Base-by-base conservation (phyloP, 2,329 filamentous ascomycete species). In the Pestalotiopsis sp. region DNA sequence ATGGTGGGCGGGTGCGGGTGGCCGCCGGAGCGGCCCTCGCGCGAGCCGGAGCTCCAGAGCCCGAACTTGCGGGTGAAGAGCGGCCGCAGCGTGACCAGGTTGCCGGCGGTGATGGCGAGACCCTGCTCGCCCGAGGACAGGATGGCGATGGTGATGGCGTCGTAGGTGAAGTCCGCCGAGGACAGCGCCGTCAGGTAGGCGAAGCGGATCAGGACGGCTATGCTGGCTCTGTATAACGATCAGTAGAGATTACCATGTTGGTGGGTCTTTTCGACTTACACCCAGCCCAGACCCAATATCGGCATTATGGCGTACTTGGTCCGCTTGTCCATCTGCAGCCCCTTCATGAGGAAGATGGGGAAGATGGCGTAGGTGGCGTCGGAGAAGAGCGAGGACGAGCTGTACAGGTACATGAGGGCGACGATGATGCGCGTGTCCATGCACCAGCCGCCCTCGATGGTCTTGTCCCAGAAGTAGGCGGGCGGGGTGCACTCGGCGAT, bases 341-440 rank as follows among this genome's bases (percentile, higher is more conserved):
- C 77, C 78, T 80, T 82, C 4, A 88, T 80, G 4, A 88, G 77
- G 66, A 83, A 83, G n/a, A 84, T 77, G 3, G 83, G 83, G 23
- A 85, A 70, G 63, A 88, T 80, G n/a, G 83, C 81, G 13, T 88
- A 75, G 2, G 83, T 84, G 60, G 87, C 84, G 73, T 88, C 87
- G 65, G 85, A 84, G n/a, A 81, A 75, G 45, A 81, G 77, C 23
- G 82, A 81, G n/a, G 82, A 81, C 2, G 78, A 77, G 71, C 80
- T 82, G 71, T 85, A 82, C 20, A 82, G 76, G 69, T 84, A 84
- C 31, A 81, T 82, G 45, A 85, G 79, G 14, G 76, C 78, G 55
- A 82, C 80, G 6, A 87, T 80, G 52, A 81, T 77, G 2, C 79
- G 76, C 1, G 66, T 57, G 57, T 72, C 62, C 7, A 79, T 67